Conservation (phyloP, 192 early-diverging fungal species). For the Coemansia sp. region DNA sequence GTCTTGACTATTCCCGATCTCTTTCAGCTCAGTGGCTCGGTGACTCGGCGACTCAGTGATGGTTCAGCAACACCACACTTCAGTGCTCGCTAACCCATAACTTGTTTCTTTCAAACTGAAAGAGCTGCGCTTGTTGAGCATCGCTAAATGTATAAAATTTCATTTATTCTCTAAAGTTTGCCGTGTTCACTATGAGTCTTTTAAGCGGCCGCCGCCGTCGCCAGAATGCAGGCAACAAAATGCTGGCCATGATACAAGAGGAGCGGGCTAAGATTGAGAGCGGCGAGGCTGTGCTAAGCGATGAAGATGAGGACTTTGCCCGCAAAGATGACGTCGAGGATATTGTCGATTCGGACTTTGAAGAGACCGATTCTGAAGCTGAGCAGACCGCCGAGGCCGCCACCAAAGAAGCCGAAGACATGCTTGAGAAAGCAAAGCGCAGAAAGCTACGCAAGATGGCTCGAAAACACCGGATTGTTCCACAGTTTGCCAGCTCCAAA, state of each 20-base stretch:
- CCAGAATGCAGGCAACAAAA: slow-evolving; percentile 49
- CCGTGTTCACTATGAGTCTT: not conserved
- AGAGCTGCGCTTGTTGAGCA: too few species aligned
- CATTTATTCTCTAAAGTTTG: too few species aligned
- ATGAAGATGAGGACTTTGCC: slow-evolving; percentile 47
- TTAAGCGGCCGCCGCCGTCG: slow-evolving; percentile 26
- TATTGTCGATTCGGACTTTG: slow-evolving; percentile 41
- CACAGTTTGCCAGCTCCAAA: slow-evolving; percentile 30
- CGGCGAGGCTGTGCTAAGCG: slow-evolving; percentile 30
- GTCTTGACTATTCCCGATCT: too few species aligned
- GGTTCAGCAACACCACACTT: too few species aligned
- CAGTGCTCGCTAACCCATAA: too few species aligned
- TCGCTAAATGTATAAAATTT: too few species aligned
- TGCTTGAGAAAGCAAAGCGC: slow-evolving; percentile 26
- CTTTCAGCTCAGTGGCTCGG: too few species aligned
- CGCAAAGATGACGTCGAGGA: slow-evolving; percentile 32
- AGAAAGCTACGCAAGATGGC: slow-evolving; percentile 32
- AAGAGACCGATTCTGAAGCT: slow-evolving; percentile 48
- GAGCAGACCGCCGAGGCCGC: slow-evolving; percentile 28
- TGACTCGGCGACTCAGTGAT: too few species aligned
- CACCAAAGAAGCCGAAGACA: slow-evolving; percentile 23
- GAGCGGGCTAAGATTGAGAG: slow-evolving; percentile 40
- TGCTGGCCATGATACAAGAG: slow-evolving; percentile 42
- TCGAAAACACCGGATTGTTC: slow-evolving; percentile 35
- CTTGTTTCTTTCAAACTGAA: too few species aligned